These are phyloP conservation scores for Aspergillus aculeatinus DNA, from an alignment of 2,329 filamentous ascomycete species.

Conservation along the genomic window DNA sequence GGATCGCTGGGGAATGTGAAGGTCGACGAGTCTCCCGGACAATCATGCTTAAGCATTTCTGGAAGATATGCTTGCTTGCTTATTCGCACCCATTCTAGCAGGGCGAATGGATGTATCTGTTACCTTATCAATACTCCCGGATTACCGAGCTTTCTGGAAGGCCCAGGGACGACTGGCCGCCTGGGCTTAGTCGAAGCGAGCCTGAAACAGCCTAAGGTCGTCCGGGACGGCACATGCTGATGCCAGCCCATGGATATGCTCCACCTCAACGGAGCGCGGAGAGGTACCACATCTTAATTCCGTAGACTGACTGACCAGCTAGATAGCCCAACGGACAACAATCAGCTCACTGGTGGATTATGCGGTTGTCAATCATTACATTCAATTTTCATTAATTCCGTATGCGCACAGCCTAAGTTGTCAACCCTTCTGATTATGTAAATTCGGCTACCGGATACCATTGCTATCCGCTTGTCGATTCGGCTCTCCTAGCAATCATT, in stretches of 20 bases:
- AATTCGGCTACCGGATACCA: background rate
- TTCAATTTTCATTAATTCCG: background rate
- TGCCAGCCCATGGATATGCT: conserved; percentile 10
- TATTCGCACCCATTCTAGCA: background rate
- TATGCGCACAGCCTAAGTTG: background rate
- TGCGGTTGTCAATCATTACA: background rate
- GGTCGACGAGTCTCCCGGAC: background rate
- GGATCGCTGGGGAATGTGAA: background rate
- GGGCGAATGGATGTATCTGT: background rate
- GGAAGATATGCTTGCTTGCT: background rate
- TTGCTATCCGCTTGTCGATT: background rate
- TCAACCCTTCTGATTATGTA: background rate
- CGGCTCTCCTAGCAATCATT: background rate
- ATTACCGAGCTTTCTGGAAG: conserved; percentile 2
- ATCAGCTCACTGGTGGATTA: background rate
- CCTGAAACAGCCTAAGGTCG: conserved; percentile 30
- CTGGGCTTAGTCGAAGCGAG: conserved; percentile 14
- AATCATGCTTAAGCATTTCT: background rate
- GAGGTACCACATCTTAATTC: conserved; percentile 4
- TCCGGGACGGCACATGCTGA: conserved; percentile 23
- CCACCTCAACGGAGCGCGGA: conserved; percentile 14
- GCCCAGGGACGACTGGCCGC: background rate
- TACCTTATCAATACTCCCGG: background rate
- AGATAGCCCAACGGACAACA: background rate
- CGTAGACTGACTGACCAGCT: background rate